A percentile compares a stretch with the other conserved stretches of the same genome.
phyloP scores from a whole-genome alignment of 139 green algal species.

The Zygnema cylindricum region DNA sequence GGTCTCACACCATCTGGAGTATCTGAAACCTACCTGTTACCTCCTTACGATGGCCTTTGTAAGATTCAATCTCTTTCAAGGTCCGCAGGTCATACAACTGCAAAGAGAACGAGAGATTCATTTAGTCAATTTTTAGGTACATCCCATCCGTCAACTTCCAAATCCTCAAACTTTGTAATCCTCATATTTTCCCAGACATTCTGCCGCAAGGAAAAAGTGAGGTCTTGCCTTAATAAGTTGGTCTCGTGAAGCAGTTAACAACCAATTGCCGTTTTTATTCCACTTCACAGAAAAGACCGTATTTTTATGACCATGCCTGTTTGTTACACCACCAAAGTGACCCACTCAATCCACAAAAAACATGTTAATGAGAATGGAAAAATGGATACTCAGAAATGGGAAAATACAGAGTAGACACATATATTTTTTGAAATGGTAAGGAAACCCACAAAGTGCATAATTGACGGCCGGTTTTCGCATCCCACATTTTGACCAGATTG shows the following conservation, averaged over 20 bases:
- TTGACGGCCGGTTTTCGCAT: constrained; percentile 69
- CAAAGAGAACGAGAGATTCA: no score
- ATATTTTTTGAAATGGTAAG: constrained; percentile 1
- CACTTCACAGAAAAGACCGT: constrained; percentile 75
- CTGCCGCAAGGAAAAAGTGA: background rate
- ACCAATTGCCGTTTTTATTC: constrained; percentile 89
- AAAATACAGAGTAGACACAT: background rate
- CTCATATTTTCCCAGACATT: background rate
- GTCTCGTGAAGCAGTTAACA: constrained; percentile 80
- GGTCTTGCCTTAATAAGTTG: constrained; percentile 73
- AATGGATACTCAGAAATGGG: no score
- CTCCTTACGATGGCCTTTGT: constrained; percentile 80
- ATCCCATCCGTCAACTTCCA: no score
- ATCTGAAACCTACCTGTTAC: constrained; percentile 71
- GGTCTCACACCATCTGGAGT: background rate
- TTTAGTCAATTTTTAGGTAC: no score
- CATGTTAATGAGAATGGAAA: background rate
- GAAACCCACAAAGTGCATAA: constrained; percentile 72
- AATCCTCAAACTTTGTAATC: no score
- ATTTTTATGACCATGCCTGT: constrained; percentile 83
- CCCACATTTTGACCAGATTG: constrained; percentile 91
- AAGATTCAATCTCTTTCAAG: constrained; percentile 72
- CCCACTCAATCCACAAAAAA: background rate
- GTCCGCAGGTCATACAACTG: constrained; percentile 67
- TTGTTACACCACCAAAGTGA: background rate